Percentiles rank a stretch among this genome's conserved stretches.
Conservation (phyloP, 768 basidiomycete species). For the Suillus fuscotomentosus region DNA sequence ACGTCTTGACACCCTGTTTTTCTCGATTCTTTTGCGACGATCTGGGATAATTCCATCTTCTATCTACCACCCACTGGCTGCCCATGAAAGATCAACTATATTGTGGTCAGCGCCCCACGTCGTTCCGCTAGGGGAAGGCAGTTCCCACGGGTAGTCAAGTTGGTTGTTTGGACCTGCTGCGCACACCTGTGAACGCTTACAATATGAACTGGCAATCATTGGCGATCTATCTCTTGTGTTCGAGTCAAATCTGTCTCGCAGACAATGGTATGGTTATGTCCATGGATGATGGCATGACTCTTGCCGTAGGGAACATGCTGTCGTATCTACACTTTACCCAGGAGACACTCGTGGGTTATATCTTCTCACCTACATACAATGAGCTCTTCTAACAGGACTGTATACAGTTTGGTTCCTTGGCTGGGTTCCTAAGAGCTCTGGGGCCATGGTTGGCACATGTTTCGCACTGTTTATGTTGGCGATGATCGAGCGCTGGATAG, state of each 20-base stretch:
- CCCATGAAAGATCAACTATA: no score
- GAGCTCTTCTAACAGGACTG: slow-evolving; percentile 4
- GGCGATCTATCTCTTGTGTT: slow-evolving; percentile 8
- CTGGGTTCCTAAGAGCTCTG: slow-evolving; percentile 67
- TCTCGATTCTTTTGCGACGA: background rate
- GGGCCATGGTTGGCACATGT: slow-evolving; percentile 73
- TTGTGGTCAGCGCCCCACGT: no score
- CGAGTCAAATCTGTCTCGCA: slow-evolving; percentile 13
- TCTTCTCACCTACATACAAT: slow-evolving; percentile 16
- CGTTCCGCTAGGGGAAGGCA: background rate
- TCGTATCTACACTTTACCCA: slow-evolving; percentile 63
- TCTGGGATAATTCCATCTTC: background rate
- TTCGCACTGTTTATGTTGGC: slow-evolving; percentile 76
- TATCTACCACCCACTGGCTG: background rate
- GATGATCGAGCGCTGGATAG: slow-evolving; percentile 73
- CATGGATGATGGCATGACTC: slow-evolving; percentile 51
- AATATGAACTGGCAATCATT: slow-evolving; percentile 12
- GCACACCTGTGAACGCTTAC: background rate
- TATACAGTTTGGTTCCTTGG: slow-evolving; percentile 50
- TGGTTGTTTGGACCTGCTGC: no score
- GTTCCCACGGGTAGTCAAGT: background rate
- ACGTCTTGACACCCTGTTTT: background rate
- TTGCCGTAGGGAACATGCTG: slow-evolving; percentile 50
- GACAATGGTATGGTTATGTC: slow-evolving; percentile 59
- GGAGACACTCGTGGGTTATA: slow-evolving; percentile 48